Evolutionary conservation across 495 filamentous ascomycete species (phyloP), one percentile per base, ranked within the genome.

Genomic region (Xylaria palmicola): DNA sequence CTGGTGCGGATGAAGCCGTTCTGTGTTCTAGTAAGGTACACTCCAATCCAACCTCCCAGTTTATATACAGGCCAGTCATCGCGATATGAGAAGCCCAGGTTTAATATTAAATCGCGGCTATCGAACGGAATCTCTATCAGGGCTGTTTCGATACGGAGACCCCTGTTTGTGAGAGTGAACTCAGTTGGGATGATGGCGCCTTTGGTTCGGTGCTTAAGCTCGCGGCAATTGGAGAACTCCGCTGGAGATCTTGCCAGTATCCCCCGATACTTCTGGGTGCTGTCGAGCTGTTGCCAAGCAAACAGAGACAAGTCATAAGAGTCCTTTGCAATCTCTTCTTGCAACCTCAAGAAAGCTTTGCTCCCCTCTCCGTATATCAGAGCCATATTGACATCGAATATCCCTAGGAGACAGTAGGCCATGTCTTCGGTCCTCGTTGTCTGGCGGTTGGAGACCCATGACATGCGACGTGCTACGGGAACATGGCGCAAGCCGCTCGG

Each of bases 401-500:
- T 44, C 10, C 41, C 41, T 19, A 44, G 10, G 5, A 44, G 41
- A 10, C 41, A 44, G 22, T 44, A 44, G 6, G 41, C 41, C 41
- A 5, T 19, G 41, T 44, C 56, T 26, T 71, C 68, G 15, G 52
- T 44, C 2, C 51, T 10, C 12, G 27, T 66, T 1, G 68, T 71
- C 37, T 52, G n/a, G 6, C 68, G 68, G 10, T 30, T 43, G 4
- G 40, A 51, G 0, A 43, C 63, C 68, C 68, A 71, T 17, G 40
- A 39, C 51, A 71, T 63, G n/a, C 63, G 56, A 51, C 66, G 63
- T 10, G 62, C 66, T 20, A 71, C 58, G 54, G 49, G 7, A 37
- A 37, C 13, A 7, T 52, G 6, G 2, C 17, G 30, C 0, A 52
- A 20, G 8, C n/a, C 49, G 6, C 37, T 37, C n/a, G n/a, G n/a